Evolutionary conservation across 305 asterid species (phyloP), one percentile per base, ranked within the genome.

Genomic region (Withania somnifera): DNA sequence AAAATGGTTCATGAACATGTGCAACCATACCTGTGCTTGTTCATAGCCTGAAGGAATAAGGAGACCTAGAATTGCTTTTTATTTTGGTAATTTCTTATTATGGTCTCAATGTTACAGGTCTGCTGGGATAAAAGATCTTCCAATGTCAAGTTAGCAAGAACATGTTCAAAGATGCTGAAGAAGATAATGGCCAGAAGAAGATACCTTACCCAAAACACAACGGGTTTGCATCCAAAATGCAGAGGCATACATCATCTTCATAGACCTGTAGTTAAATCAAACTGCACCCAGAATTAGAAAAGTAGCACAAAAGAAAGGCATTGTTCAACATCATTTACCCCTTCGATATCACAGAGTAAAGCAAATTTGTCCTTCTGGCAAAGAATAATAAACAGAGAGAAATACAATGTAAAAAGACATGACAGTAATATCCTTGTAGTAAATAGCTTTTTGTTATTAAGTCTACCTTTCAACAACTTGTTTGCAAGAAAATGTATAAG

Each of bases 121-220:
- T 17, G 42, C 24, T 75, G 42, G 6, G 15, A 28, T 47, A 51
- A 26, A 73, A 50, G 11, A 75, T 75, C 26, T 17, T 40, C 47
- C 80, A 75, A 75, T 50, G 24, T 32, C 80, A 75, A 75, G 24
- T 47, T 50, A 8, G 38, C 15, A 73, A 47, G 42, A 75, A 75
- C 28, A 75, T 17, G 5, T 28, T 9, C 80, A n/a, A 13, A 42
- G 36, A 69, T 11, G 54, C 78, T 42, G 54, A 69, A 42, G 13
- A 20, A 28, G 80, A 50, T 75, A 26, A 50, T 28, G 80, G 63
- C 28, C 4, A 10, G 54, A 84, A 87, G 88, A 87, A 86, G 92
- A 92, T 94, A 92, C 97, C 98, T 95, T 94, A 95, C 99, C 99
- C 99, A 90, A 82, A 88, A 86, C 94, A 89, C 89, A 95, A 82